These are phyloP conservation scores for Starmerella stellata DNA, from an alignment of 805 yeast genomes.

Conservation along the genomic window DNA sequence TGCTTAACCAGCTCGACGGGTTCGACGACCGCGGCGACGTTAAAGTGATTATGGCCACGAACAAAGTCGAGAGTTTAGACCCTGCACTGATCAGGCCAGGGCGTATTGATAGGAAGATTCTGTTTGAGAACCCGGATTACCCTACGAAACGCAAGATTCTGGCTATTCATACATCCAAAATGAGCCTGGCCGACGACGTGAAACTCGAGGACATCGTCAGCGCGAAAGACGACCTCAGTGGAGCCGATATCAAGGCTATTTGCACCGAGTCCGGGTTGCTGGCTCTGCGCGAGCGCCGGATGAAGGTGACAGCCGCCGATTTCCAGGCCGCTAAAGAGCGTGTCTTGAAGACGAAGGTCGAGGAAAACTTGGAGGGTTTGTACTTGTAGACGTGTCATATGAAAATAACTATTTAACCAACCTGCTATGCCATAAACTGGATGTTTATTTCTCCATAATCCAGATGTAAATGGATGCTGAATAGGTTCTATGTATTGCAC, in stretches of 20 bases:
- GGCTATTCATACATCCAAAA: conserved; percentile 78
- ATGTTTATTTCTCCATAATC: too few species aligned
- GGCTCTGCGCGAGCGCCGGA: conserved; percentile 89
- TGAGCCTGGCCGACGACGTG: conserved; percentile 77
- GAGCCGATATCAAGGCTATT: conserved; percentile 94
- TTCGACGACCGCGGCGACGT: conserved; percentile 95
- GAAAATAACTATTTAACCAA: too few species aligned
- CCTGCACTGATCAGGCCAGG: conserved; percentile 96
- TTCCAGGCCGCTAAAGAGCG: conserved; percentile 87
- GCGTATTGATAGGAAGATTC: conserved; percentile 85
- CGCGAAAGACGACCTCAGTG: conserved; percentile 83
- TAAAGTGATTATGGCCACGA: conserved; percentile 95
- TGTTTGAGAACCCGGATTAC: conserved; percentile 90
- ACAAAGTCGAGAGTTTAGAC: conserved; percentile 81
- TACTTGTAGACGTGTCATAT: too few species aligned
- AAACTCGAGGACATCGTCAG: conserved; percentile 76
- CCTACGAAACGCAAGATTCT: conserved; percentile 84
- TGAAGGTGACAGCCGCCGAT: conserved; percentile 91
- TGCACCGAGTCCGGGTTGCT: conserved; percentile 94
- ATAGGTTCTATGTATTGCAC: too few species aligned
- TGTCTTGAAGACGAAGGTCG: conserved; percentile 88
- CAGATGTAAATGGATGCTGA: too few species aligned
- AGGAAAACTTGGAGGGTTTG: conserved; percentile 86
- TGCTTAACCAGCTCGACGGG: conserved; percentile 88
- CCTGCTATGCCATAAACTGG: too few species aligned